These are phyloP conservation scores for Bidens hawaiensis DNA, from an alignment of 140 eudicot genomes.

Conservation along the genomic window DNA sequence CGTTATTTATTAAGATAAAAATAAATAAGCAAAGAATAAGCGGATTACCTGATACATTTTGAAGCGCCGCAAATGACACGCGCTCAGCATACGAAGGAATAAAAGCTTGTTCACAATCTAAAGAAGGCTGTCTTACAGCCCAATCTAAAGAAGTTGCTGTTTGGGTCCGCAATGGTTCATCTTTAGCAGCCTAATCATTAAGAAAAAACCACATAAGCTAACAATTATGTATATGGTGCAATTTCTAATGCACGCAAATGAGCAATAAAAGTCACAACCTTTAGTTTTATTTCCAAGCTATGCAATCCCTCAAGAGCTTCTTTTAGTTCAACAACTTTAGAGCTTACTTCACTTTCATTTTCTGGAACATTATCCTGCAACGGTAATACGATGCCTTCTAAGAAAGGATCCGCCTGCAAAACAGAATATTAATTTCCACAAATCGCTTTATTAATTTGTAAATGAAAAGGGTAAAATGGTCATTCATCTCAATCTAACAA, in stretches of 20 bases:
- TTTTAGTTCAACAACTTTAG: slow-evolving; percentile 44
- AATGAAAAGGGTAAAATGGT: too few relatives aligned
- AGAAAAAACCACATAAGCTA: slow-evolving; percentile 9
- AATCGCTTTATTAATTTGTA: too few relatives aligned
- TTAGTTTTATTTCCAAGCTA: slow-evolving; percentile 69
- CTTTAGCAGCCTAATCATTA: slow-evolving; percentile 49
- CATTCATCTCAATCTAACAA: too few relatives aligned
- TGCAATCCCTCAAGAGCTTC: slow-evolving; percentile 56
- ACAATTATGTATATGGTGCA: neutral
- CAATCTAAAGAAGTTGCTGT: slow-evolving; percentile 54
- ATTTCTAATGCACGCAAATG: neutral
- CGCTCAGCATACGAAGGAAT: slow-evolving; percentile 64
- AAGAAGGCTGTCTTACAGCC: slow-evolving; percentile 45
- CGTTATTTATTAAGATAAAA: too few relatives aligned
- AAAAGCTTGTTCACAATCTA: slow-evolving; percentile 51
- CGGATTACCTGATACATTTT: slow-evolving; percentile 50
- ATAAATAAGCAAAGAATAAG: too few relatives aligned
- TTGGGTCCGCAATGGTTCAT: slow-evolving; percentile 59
- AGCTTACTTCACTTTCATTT: slow-evolving; percentile 30
- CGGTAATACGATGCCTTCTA: slow-evolving; percentile 62
- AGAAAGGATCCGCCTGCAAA: slow-evolving; percentile 71
- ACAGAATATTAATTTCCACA: too few relatives aligned
- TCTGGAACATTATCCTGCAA: slow-evolving; percentile 46
- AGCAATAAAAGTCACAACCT: slow-evolving; percentile 37
- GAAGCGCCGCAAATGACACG: slow-evolving; percentile 70